Evolutionary conservation across 805 yeast genomes (phyloP), one percentile per base, ranked within the genome.

Genomic region (Barnettozyma botsteinii): DNA sequence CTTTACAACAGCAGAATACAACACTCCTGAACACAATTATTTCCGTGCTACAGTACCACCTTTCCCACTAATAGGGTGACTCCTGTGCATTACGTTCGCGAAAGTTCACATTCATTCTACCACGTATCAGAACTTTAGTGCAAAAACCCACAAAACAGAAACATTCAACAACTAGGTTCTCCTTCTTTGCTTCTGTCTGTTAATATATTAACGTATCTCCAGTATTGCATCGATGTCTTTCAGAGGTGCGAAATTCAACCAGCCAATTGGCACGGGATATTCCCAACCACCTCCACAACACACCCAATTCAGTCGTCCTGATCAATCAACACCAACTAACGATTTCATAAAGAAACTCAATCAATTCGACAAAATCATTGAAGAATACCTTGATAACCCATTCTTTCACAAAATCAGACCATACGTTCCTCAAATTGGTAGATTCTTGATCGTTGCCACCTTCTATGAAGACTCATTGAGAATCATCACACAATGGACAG

Each of bases 381-480:
- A 84, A 53, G 74, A 47, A 46, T 60, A 45, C 59, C 77, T 56
- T 73, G 81, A 65, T 59, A 66, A 40, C 62, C 77, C 67, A 52
- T 64, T 39, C 59, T 71, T 49, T 67, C 76, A 38, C 21, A 47
- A 45, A 25, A 57, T 81, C 33, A 80, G 73, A 58, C 91, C 91
- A 0, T 81, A 77, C 53, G 81, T 89, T 35, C 97, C 98, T 8
- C 79, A 79, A 18, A 76, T 91, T 53, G 98, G 96, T 28, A 73
- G 98, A 43, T 78, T 85, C 45, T 75, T 89, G 49, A 89, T 91
- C 46, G 96, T 91, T 41, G 95, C 95, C 35, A 93, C 98, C 0
- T 91, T 89, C 59, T 76, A 79, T 50, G 98, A 91, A 64, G 98
- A 93, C 57, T 75, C 95, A 4, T 59, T 81, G 38, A 75, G 98